Percentiles rank a stretch among this genome's conserved stretches.
Conservation (phyloP, 495 filamentous ascomycete genomes). For the Neurospora sp. region DNA sequence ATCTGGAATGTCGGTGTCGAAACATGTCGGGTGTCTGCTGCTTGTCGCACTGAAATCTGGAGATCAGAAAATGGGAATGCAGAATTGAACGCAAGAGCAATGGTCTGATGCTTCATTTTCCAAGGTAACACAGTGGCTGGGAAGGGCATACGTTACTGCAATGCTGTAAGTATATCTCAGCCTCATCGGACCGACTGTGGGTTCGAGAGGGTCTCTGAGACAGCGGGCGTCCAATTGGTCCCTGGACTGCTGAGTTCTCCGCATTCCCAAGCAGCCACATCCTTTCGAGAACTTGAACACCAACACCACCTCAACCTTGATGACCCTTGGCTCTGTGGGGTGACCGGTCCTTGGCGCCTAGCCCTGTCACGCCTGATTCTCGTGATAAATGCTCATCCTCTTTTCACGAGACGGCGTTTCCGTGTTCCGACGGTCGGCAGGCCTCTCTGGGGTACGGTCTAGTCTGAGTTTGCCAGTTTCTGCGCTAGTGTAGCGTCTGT, state of each 20-base stretch:
- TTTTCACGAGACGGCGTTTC: background rate
- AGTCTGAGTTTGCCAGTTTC: background rate
- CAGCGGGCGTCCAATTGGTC: constrained; percentile 10
- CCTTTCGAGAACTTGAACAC: background rate
- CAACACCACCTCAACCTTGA: background rate
- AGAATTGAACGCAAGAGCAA: background rate
- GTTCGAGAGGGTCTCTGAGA: constrained; percentile 11
- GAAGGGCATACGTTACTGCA: background rate
- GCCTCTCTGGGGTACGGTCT: background rate
- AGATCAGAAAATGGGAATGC: background rate
- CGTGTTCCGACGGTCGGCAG: background rate
- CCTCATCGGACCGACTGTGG: constrained; percentile 27
- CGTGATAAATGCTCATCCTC: background rate
- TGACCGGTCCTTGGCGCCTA: background rate
- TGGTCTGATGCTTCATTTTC: background rate
- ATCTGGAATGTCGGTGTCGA: background rate
- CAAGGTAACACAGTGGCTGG: background rate
- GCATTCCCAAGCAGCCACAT: constrained; percentile 11
- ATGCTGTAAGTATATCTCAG: constrained; percentile 5
- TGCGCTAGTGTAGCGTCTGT: background rate
- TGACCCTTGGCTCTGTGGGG: background rate
- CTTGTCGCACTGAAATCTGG: background rate
- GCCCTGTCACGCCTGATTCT: background rate
- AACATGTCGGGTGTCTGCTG: background rate
- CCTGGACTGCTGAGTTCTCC: constrained; percentile 10